Conservation (phyloP, 192 early-diverging fungal genomes). For the Paraglomus brasilianum region DNA sequence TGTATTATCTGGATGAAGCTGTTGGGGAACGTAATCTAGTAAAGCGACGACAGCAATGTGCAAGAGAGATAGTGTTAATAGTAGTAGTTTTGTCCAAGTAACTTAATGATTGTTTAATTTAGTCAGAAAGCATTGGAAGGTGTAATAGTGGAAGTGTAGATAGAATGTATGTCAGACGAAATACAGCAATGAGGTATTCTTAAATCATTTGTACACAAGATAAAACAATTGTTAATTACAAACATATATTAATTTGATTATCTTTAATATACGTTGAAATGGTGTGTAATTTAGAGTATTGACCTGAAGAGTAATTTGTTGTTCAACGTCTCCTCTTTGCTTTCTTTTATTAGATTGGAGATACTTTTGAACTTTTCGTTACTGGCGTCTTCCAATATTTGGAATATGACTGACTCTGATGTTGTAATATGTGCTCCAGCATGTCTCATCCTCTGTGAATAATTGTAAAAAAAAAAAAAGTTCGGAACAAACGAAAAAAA, state of each 20-base stretch:
- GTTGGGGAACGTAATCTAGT: background rate
- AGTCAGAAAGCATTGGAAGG: too few species aligned
- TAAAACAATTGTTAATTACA: too few species aligned
- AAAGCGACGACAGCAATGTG: too few species aligned
- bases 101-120: too few species aligned
- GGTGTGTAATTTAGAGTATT: background rate
- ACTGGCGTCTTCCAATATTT: constrained; percentile 60
- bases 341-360: constrained; percentile 82
- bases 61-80: too few species aligned
- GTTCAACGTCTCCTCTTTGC: constrained; percentile 60
- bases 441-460: constrained; percentile 51
- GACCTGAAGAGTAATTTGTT: constrained; percentile 56
- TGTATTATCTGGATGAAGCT: background rate
- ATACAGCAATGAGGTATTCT: too few species aligned
- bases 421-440: constrained; percentile 77
- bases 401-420: constrained; percentile 76
- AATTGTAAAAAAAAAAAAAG: constrained; percentile 46
- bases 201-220: too few species aligned
- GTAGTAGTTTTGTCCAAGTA: too few species aligned
- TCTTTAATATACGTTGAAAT: too few species aligned
- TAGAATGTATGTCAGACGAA: too few species aligned
- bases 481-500: constrained; percentile 40
- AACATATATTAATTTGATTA: too few species aligned
- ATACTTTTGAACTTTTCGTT: constrained; percentile 76
- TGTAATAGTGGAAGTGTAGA: too few species aligned